Evolutionary conservation across 495 filamentous ascomycete species (phyloP).

Genomic region (Aspergillus sparsus): DNA sequence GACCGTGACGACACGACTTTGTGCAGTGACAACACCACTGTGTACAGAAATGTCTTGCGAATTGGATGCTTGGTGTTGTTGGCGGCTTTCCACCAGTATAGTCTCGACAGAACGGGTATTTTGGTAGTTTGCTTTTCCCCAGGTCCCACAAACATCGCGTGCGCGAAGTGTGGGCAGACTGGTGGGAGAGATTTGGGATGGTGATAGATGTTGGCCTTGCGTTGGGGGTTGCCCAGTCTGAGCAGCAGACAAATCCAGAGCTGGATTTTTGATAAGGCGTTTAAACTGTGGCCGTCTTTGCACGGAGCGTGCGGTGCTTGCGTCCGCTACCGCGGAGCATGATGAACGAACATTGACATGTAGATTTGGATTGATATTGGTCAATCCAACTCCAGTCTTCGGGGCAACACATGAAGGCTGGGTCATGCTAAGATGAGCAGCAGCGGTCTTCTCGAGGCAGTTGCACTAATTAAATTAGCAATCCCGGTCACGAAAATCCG

Average conservation of each 20-base stretch:
- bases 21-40: neutral
- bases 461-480: conserved; percentile 44
- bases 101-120: too few relatives aligned
- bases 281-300: conserved; percentile 3
- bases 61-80: too few relatives aligned
- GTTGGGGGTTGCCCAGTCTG: neutral
- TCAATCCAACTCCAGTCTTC: conserved; percentile 2
- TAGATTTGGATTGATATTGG: conserved; percentile 5
- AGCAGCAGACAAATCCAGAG: conserved; percentile 4
- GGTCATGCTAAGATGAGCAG: conserved; percentile 28
- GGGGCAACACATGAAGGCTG: conserved; percentile 21
- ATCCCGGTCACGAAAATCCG: neutral
- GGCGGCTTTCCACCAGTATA: too few relatives aligned
- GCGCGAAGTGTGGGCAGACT: neutral
- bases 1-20: neutral
- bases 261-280: neutral
- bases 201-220: neutral
- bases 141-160: neutral
- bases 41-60: neutral
- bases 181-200: too few relatives aligned
- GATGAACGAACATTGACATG: neutral
- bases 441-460: conserved; percentile 44
- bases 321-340: conserved; percentile 1
- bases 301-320: conserved; percentile 1
- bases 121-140: neutral